Evolutionary conservation across 345 rosid species (phyloP).

Genomic region (Dipteronia dyeriana): DNA sequence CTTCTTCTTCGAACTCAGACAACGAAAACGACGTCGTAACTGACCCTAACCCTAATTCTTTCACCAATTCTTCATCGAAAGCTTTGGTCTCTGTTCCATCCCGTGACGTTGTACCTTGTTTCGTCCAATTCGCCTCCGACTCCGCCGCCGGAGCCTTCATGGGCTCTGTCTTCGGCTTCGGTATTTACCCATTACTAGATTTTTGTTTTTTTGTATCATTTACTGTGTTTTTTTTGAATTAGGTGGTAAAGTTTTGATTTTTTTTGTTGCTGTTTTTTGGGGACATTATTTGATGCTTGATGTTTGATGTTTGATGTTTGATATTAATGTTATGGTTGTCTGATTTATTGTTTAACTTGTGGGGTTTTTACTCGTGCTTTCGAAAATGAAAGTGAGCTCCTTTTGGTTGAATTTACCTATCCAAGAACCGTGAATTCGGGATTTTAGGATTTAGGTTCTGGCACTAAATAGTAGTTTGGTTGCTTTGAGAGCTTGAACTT

Average conservation of each 20-base stretch:
- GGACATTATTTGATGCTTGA: not conserved
- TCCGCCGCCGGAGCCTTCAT: conserved; percentile 84
- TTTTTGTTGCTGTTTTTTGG: not conserved
- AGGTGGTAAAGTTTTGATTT: not conserved
- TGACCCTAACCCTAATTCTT: conserved; percentile 31
- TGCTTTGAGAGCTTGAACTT: not conserved
- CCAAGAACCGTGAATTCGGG: not conserved
- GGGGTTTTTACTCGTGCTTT: not conserved
- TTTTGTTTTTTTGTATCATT: not conserved
- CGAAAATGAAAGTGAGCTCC: not conserved
- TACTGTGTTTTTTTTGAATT: not conserved
- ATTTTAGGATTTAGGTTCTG: not conserved
- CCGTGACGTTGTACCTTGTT: conserved; percentile 60
- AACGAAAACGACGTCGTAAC: conserved; percentile 25
- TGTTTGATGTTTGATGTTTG: not conserved
- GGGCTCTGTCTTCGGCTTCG: conserved; percentile 89
- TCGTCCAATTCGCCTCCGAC: conserved; percentile 71
- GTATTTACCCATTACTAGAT: conserved; percentile 28
- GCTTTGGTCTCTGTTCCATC: conserved; percentile 42
- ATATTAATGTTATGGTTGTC: not conserved
- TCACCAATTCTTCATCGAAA: conserved; percentile 37
- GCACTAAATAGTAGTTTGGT: not conserved
- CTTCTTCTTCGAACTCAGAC: conserved; percentile 30
- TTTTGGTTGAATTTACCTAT: not conserved
- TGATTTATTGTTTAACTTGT: not conserved